A percentile compares a stretch with the other conserved stretches of the same genome.
phyloP scores from a whole-genome alignment of 495 filamentous ascomycete genomes.

The Haplographium delicatum region DNA sequence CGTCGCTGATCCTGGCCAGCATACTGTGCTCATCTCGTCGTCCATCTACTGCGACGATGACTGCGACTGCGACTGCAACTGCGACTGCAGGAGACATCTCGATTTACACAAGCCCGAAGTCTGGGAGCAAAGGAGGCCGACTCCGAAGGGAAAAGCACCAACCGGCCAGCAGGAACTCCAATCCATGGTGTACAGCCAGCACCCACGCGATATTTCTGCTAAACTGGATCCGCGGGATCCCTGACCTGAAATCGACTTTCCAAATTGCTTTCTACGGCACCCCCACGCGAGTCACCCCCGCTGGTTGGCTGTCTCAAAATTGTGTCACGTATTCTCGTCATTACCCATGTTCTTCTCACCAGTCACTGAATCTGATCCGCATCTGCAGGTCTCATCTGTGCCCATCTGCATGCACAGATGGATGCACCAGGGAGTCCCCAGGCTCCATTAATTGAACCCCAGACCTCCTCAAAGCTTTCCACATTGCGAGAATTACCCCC shows the following conservation, averaged over 20 bases:
- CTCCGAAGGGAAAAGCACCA: background rate
- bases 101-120: no score
- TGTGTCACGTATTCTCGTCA: slow-evolving; percentile 23
- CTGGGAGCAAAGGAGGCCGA: background rate
- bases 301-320: slow-evolving; percentile 16
- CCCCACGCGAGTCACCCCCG: slow-evolving; percentile 1
- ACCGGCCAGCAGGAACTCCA: background rate
- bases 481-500: background rate
- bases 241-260: background rate
- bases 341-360: background rate
- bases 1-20: no score
- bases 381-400: slow-evolving; percentile 3
- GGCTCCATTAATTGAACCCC: background rate
- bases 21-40: no score
- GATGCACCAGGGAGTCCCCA: background rate
- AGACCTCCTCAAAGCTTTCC: background rate
- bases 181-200: no score
- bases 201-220: background rate
- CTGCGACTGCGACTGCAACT: background rate
- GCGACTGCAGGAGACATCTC: background rate
- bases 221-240: background rate
- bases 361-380: slow-evolving; percentile 13
- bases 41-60: background rate
- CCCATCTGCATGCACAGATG: slow-evolving; percentile 16
- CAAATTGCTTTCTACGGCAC: slow-evolving; percentile 12